Evolutionary conservation across 2,329 filamentous ascomycete genomes (phyloP), one percentile per base, ranked within the genome.

Genomic region (Penicillium palitans): DNA sequence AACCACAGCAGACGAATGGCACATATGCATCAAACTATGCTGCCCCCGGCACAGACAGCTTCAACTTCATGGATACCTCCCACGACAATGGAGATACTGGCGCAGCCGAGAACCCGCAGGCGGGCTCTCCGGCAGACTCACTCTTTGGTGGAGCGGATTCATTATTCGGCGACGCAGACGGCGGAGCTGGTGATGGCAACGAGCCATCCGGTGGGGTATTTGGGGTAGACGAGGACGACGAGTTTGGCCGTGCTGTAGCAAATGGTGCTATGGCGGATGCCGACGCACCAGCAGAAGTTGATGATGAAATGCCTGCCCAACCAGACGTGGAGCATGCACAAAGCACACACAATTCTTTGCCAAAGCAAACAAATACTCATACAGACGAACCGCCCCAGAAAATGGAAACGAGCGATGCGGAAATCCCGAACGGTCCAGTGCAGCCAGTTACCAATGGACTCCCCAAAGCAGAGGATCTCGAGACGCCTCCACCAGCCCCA

Each of bases 61-160:
- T 79, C 57, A 77, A 81, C 39, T 65, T 75, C 2, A 76, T 71
- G 50, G 76, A 78, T 58, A 75, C 74, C 2, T 61, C 71, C 2
- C 74, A 73, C 10, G 70, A 75, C 19, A 70, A 73, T 47, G 70
- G 67, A 57, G 70, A 67, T 7, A 69, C 70, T 8, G 76, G 71
- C 12, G 74, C 76, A 41, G 78, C 77, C 29, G 80, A 80, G 19
- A 84, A 84, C 39, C 86, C 90, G 68, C 84, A 82, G 24, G 72
- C 82, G 71, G 80, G 87, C 66, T 80, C 87, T 39, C 91, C 88
- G 0, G 85, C 87, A 12, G 90, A 93, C 61, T 96, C 91, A 48
- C 80, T 97, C 0, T 97, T 97, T 69, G 90, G 86, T 12, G 89
- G 90, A 0, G 91, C 91, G 0, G 91, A 92, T 47, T 96, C 92